A percentile compares a stretch with the other conserved stretches of the same genome.
These are phyloP conservation scores for Erythrophleum ivorense DNA, from an alignment of 331 rosid genomes.

Conservation along the genomic window DNA sequence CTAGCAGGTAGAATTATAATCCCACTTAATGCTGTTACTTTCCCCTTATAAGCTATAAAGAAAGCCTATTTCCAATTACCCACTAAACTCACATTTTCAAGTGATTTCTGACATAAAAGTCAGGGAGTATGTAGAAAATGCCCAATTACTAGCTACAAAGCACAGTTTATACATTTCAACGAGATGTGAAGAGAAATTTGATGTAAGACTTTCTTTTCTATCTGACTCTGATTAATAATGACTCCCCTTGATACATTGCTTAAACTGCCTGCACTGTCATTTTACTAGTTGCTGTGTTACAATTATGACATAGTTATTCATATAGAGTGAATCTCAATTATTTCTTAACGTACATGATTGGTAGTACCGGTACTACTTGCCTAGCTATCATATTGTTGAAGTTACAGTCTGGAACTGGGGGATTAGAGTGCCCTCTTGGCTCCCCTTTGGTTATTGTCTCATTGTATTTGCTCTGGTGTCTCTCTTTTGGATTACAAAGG, in stretches of 20 bases:
- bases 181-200: not conserved
- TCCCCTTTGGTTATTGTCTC: not conserved
- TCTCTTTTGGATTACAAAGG: not conserved
- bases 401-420: not conserved
- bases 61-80: not conserved
- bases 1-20: not conserved
- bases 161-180: not conserved
- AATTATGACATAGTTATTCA: conserved; percentile 16
- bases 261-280: not conserved
- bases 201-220: not conserved
- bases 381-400: conserved; percentile 22
- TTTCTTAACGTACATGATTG: not conserved
- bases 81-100: not conserved
- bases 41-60: not conserved
- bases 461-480: conserved; percentile 16
- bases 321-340: not conserved
- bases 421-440: conserved; percentile 15
- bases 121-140: not conserved
- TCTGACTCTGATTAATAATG: not conserved
- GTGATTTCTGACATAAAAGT: not conserved
- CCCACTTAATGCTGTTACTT: not conserved
- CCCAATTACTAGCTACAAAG: not conserved
- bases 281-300: conserved; percentile 18
- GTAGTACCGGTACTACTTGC: conserved; percentile 1
- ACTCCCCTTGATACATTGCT: not conserved